phyloP scores from a whole-genome alignment of 345 rosid species.

The Salix koriyanagi region DNA sequence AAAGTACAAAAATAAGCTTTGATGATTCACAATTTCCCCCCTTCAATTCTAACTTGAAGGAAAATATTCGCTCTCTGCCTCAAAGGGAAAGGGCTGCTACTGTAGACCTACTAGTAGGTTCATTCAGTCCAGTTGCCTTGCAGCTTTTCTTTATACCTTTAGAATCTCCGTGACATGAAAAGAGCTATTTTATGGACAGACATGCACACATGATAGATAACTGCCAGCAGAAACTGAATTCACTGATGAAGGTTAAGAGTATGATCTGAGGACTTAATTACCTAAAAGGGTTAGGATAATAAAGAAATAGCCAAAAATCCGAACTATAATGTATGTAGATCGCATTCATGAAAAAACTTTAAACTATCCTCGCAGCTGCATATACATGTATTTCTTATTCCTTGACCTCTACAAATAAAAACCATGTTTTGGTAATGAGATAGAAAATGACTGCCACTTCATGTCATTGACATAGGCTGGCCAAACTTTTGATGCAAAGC shows the following conservation, averaged over 20 bases:
- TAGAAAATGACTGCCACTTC: too few species aligned
- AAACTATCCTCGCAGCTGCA: not conserved
- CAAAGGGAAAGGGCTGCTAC: conserved; percentile 9
- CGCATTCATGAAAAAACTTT: conserved; percentile 18
- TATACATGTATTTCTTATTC: not conserved
- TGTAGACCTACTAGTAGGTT: conserved; percentile 15
- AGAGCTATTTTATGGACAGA: not conserved
- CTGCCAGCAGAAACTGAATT: conserved; percentile 1
- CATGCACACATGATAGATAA: not conserved
- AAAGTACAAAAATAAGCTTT: conserved; percentile 7
- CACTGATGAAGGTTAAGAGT: conserved; percentile 1
- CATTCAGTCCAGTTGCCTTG: conserved; percentile 3
- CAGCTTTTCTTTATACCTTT: conserved; percentile 2
- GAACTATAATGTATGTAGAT: not conserved
- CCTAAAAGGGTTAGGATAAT: not conserved
- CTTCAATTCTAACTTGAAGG: conserved; percentile 21
- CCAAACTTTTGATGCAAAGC: conserved; percentile 11
- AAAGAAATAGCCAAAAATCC: conserved; percentile 14
- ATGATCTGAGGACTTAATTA: not conserved
- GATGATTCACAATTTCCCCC: conserved; percentile 25
- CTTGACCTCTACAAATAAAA: not conserved
- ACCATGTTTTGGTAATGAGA: too few species aligned
- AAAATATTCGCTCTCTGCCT: conserved; percentile 27
- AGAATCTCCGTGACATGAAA: conserved; percentile 3
- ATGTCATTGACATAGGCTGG: conserved; percentile 1